Evolutionary conservation across 164 flowering plant species (phyloP), one percentile per base, ranked within the genome.

Genomic region (Chloranthus sessilifolius): DNA sequence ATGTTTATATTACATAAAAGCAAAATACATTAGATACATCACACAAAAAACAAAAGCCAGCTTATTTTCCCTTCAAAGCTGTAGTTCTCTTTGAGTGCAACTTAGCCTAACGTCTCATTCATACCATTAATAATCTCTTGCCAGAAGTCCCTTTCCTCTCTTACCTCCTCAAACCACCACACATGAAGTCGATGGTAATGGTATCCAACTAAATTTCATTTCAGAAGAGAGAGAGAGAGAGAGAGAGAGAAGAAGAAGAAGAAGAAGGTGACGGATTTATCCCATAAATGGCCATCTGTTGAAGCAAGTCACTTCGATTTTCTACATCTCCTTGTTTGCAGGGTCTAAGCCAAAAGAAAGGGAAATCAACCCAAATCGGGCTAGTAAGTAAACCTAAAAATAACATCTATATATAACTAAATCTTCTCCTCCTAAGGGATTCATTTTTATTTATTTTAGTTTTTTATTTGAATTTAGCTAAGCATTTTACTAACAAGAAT

Each of bases 81-180:
- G n/a, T n/a, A n/a, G n/a, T n/a, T n/a, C n/a, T n/a, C n/a, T n/a
- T 44, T 35, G 48, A 35, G 50, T 55, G 50, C 50, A 52, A 56
- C 59, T 36, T 45, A 52, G 53, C 38, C 67, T 39, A 60, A 51
- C 47, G 66, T 65, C 67, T 54, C 49, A 50, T 52, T 73, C 64
- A 65, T 24, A 59, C 52, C 62, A 61, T 62, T 52, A 65, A 51
- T 51, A 16, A 46, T 61, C 59, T 17, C 58, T 66, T 42, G 47
- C 70, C 48, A 17, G 15, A 51, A 29, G 56, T 57, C 62, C 38
- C 59, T 66, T 57, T 44, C 61, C 55, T 43, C 7, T 52, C 53
- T 38, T 48, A 24, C 43, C 25, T 50, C 37, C 14, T 39, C 17
- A 8, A 14, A 31, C 31, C 37, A 25, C 38, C 33, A 46, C 26